Evolutionary conservation across 1,284 basidiomycete species (phyloP).

Genomic region (Laetiporus sulphureus): DNA sequence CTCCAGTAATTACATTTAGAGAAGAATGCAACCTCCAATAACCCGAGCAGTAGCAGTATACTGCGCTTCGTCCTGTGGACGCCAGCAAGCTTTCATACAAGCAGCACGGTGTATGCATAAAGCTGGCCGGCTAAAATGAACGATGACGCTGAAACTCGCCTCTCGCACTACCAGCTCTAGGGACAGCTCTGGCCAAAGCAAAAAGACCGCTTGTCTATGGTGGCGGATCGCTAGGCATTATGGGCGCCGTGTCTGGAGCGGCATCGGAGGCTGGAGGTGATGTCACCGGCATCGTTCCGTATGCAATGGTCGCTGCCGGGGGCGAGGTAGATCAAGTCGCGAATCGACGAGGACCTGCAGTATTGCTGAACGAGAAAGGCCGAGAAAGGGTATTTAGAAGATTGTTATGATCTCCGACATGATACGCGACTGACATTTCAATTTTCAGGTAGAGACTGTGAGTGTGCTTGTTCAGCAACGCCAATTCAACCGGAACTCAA

Average conservation of each 20-base stretch:
- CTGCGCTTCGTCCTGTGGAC: slow-evolving; percentile 72
- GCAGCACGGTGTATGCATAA: slow-evolving; percentile 63
- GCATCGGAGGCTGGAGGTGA: slow-evolving; percentile 63
- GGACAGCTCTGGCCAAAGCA: slow-evolving; percentile 61
- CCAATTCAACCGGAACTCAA: no score
- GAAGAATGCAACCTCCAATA: no score
- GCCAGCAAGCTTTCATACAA: slow-evolving; percentile 47
- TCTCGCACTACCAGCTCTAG: slow-evolving; percentile 48
- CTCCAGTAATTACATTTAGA: no score
- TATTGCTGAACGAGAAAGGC: slow-evolving; percentile 31
- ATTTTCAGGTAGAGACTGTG: slow-evolving; percentile 44
- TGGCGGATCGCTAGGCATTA: slow-evolving; percentile 78
- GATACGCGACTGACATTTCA: not conserved
- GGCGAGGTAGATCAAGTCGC: slow-evolving; percentile 51
- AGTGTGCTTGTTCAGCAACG: slow-evolving; percentile 20
- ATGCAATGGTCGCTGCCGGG: slow-evolving; percentile 62
- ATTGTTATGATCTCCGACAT: not conserved
- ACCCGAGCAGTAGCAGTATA: slow-evolving; percentile 72
- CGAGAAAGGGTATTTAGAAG: slow-evolving; percentile 34
- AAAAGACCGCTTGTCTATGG: slow-evolving; percentile 78
- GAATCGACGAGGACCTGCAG: slow-evolving; percentile 12
- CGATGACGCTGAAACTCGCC: slow-evolving; percentile 1
- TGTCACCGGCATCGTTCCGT: slow-evolving; percentile 80
- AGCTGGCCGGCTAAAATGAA: slow-evolving; percentile 1
- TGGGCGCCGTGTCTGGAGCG: slow-evolving; percentile 79